Evolutionary conservation across 225 moss, liverwort and hornwort species (phyloP).

Genomic region (Bryoerythrophyllum caledonicum): DNA sequence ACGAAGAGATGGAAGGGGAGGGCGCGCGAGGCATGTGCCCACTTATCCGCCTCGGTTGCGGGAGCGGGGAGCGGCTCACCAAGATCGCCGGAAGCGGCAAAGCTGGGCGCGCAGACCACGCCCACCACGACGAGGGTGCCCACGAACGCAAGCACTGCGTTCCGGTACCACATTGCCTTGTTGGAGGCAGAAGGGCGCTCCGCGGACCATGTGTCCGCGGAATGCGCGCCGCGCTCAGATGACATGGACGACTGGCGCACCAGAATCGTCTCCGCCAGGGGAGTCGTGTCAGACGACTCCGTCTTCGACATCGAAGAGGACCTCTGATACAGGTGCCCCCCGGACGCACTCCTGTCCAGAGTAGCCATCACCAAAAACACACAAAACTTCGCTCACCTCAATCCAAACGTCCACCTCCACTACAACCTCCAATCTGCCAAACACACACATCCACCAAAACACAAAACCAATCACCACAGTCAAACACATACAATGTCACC

Average conservation of each 20-base stretch:
- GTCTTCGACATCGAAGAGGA: conserved; percentile 40
- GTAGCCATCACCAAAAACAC: conserved; percentile 26
- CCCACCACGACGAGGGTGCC: conserved; percentile 36
- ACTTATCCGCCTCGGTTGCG: conserved; percentile 26
- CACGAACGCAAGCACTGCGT: conserved; percentile 29
- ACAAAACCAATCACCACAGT: not conserved
- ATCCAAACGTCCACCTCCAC: not conserved
- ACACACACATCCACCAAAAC: not conserved
- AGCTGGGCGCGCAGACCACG: conserved; percentile 39
- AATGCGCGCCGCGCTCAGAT: conserved; percentile 3
- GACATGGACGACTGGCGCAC: conserved; percentile 23
- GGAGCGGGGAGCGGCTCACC: conserved; percentile 28
- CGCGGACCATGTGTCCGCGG: not conserved
- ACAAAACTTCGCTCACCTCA: not conserved
- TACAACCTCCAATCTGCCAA: not conserved
- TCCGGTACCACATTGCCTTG: conserved; percentile 22
- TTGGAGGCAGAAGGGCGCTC: not conserved
- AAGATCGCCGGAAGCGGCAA: not conserved
- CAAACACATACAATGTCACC: not conserved
- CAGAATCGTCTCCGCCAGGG: conserved; percentile 25
- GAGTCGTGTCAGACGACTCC: conserved; percentile 31
- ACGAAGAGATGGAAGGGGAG: conserved; percentile 40
- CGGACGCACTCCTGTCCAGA: conserved; percentile 38
- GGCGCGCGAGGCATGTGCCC: conserved; percentile 40
- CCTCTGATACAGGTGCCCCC: conserved; percentile 32